These are phyloP conservation scores for Coniferiporia sulphurascens DNA, from an alignment of 1,284 basidiomycete genomes.

Conservation along the genomic window DNA sequence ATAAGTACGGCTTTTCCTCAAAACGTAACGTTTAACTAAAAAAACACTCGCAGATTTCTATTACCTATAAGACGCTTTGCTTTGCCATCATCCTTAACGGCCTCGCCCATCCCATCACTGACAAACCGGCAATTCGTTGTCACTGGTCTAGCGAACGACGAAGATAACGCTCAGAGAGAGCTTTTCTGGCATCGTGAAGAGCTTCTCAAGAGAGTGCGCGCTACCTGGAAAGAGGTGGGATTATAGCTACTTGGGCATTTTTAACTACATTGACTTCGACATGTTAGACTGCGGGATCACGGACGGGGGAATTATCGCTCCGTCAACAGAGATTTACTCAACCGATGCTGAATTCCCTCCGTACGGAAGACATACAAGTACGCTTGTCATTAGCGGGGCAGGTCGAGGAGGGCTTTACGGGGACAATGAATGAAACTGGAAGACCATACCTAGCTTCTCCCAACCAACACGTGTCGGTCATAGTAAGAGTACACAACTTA, in stretches of 20 bases:
- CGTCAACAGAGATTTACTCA: slow-evolving; percentile 71
- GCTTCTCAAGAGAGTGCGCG: slow-evolving; percentile 63
- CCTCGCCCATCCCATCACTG: slow-evolving; percentile 74
- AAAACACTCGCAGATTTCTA: slow-evolving; percentile 50
- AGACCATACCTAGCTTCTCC: slow-evolving; percentile 37
- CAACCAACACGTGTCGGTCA: slow-evolving; percentile 25
- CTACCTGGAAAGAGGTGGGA: slow-evolving; percentile 78
- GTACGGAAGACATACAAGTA: slow-evolving; percentile 56
- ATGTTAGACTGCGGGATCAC: slow-evolving; percentile 64
- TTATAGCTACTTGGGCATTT: too few species aligned
- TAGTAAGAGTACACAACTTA: slow-evolving; percentile 22
- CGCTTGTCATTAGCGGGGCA: slow-evolving; percentile 43
- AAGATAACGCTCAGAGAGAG: slow-evolving; percentile 63
- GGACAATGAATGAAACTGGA: slow-evolving; percentile 42
- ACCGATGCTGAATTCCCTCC: slow-evolving; percentile 71
- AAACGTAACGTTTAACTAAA: slow-evolving; percentile 5
- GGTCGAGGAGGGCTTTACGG: slow-evolving; percentile 26
- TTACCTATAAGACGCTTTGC: slow-evolving; percentile 72
- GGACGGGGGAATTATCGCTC: slow-evolving; percentile 71
- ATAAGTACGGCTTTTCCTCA: slow-evolving; percentile 2
- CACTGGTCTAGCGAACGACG: slow-evolving; percentile 51
- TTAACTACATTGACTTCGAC: too few species aligned
- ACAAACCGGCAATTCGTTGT: slow-evolving; percentile 92
- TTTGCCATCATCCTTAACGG: slow-evolving; percentile 52
- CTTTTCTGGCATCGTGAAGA: slow-evolving; percentile 94